Evolutionary conservation across 257 asterid species (phyloP), one percentile per base, ranked within the genome.

Genomic region (Solanum neorickii): DNA sequence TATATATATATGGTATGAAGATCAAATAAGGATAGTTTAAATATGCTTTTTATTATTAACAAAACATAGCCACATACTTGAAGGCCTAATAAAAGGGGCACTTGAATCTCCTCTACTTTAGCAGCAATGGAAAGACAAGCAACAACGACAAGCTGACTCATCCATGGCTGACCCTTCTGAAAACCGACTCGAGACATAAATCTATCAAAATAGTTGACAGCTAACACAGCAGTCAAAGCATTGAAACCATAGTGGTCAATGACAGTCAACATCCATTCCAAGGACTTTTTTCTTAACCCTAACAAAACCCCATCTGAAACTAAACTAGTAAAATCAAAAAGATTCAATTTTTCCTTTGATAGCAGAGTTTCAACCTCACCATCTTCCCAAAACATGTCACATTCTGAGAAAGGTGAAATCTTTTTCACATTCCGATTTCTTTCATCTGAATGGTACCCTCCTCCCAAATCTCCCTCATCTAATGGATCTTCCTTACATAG

Each of bases 91-190:
- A 95, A 87, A 75, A 94, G 93, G 21, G 98, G 97, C 80, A 93
- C 97, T 88, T 94, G 96, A 86, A 93, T 93, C 88, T 97, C 98
- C 91, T 97, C 99, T 89, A 97, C 92, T 87, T 97, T 97, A 0
- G 98, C 96, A 92, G 98, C 99, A 21, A 95, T 74, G 7, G 96
- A 97, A 77, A 95, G 95, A 83, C 98, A 97, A 84, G 99, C 96
- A n/a, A 97, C 97, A 49, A 95, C 94, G 82, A 92, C 94, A 80
- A 97, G 90, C 88, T 94, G 98, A 88, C 94, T 89, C 98, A 93
- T 94, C 98, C 98, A 97, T 21, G 96, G 96, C 92, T 92, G 94
- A 91, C 93, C 99, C 35, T 88, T 92, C 93, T 94, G 95, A 84
- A 95, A 93, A 85, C 87, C 87, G 29, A 78, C 68, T 87, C 95